Percentiles rank a stretch among this genome's conserved stretches.
Evolutionary conservation across 352 stramenopile species (phyloP).

Genomic region (Globisporangium cylindrosporum): DNA sequence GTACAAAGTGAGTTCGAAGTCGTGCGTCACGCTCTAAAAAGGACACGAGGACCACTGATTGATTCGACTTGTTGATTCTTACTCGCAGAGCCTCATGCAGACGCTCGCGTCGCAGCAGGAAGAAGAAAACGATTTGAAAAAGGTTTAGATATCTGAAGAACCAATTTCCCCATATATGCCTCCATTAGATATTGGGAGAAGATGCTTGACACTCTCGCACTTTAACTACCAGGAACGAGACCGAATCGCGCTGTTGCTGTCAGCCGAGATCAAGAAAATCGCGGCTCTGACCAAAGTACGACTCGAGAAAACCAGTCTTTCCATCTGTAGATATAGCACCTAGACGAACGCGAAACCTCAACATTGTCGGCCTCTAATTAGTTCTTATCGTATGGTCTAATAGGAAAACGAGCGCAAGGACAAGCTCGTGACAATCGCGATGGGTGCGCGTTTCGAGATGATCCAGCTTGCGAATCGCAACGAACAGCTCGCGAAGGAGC

Average conservation of each 20-base stretch:
- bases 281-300: slow-evolving; percentile 56
- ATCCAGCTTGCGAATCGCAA: slow-evolving; percentile 46
- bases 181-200: too few species aligned
- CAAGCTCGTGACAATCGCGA: slow-evolving; percentile 68
- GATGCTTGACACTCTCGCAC: too few species aligned
- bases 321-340: not conserved
- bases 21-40: not conserved
- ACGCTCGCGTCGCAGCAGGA: slow-evolving; percentile 47
- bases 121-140: slow-evolving; percentile 58
- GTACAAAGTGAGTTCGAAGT: slow-evolving; percentile 58
- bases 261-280: slow-evolving; percentile 77
- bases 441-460: slow-evolving; percentile 77
- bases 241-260: slow-evolving; percentile 40
- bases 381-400: not conserved
- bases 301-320: not conserved
- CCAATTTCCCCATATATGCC: not conserved
- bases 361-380: not conserved
- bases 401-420: slow-evolving; percentile 71
- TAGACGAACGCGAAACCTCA: not conserved
- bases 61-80: not conserved
- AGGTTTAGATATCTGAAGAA: slow-evolving; percentile 16
- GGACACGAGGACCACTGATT: not conserved
- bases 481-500: slow-evolving; percentile 33
- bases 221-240: slow-evolving; percentile 44
- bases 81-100: slow-evolving; percentile 38